These are phyloP conservation scores for Suhomyces ambrosiae DNA, from an alignment of 1,139 yeast species.

Conservation along the genomic window DNA sequence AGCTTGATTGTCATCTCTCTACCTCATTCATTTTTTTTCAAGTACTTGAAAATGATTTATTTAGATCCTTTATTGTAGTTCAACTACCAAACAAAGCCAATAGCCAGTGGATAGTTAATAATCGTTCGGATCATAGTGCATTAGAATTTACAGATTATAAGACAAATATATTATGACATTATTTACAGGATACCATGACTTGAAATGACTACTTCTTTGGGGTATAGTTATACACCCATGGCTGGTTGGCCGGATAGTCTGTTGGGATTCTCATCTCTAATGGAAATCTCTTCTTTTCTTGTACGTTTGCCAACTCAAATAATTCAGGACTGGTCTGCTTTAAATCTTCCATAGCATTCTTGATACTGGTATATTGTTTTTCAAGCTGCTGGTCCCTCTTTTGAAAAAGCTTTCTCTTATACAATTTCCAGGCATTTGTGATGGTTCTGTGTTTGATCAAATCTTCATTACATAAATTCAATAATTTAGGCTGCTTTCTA, in stretches of 20 bases:
- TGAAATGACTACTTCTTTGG: conserved; percentile 11
- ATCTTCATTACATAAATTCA: conserved; percentile 80
- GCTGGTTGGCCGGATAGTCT: conserved; percentile 81
- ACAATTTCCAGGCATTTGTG: conserved; percentile 77
- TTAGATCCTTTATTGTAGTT: no score
- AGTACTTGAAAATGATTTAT: no score
- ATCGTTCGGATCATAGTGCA: no score
- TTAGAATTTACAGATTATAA: no score
- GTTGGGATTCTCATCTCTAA: conserved; percentile 86
- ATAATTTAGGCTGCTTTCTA: conserved; percentile 81
- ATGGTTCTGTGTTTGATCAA: conserved; percentile 82
- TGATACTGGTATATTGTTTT: conserved; percentile 66
- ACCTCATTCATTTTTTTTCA: no score
- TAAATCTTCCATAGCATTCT: conserved; percentile 75
- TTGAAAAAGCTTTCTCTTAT: conserved; percentile 51
- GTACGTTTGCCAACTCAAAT: conserved; percentile 52
- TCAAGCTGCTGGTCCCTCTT: conserved; percentile 50
- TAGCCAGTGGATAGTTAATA: no score
- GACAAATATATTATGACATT: conserved; percentile 1
- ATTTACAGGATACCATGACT: conserved; percentile 1
- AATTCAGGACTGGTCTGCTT: conserved; percentile 49
- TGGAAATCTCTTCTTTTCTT: conserved; percentile 61
- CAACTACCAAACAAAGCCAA: no score
- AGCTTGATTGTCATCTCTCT: no score
- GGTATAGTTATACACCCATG: conserved; percentile 73